Evolutionary conservation across 306 rosid genomes (phyloP).

Genomic region (Delonix regia): DNA sequence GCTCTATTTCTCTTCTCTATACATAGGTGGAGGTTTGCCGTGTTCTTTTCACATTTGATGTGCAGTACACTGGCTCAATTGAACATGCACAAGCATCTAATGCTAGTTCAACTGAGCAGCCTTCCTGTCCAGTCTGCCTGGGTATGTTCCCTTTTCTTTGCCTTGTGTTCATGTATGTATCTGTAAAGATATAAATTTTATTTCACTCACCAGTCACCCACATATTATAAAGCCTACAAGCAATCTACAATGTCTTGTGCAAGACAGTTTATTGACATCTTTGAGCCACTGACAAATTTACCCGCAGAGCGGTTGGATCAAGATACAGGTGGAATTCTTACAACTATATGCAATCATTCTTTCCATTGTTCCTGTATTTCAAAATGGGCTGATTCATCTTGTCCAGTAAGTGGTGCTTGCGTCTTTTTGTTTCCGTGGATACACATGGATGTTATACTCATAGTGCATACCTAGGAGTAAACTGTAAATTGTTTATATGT

Average conservation of each 20-base stretch:
- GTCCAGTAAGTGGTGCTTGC: conserved; percentile 71
- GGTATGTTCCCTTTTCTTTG: conserved; percentile 44
- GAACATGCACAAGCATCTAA: conserved; percentile 81
- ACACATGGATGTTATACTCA: conserved; percentile 4
- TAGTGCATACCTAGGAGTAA: background rate
- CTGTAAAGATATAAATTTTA: background rate
- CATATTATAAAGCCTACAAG: background rate
- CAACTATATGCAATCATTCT: conserved; percentile 97
- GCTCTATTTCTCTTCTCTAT: background rate
- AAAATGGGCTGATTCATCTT: conserved; percentile 94
- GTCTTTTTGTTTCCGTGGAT: conserved; percentile 5
- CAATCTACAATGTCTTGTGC: background rate
- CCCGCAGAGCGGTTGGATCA: conserved; percentile 88
- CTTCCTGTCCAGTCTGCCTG: conserved; percentile 92
- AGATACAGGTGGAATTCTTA: conserved; percentile 85
- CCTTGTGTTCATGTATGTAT: background rate
- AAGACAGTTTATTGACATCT: background rate
- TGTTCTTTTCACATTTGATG: conserved; percentile 80
- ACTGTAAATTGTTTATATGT: background rate
- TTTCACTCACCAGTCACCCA: background rate
- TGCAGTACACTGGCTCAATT: conserved; percentile 84
- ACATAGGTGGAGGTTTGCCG: conserved; percentile 75
- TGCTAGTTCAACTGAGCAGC: conserved; percentile 78
- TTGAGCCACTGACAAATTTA: background rate
- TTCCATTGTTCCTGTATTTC: conserved; percentile 96